phyloP scores from a whole-genome alignment of 495 filamentous ascomycete species.

The Penicillium manginii region DNA sequence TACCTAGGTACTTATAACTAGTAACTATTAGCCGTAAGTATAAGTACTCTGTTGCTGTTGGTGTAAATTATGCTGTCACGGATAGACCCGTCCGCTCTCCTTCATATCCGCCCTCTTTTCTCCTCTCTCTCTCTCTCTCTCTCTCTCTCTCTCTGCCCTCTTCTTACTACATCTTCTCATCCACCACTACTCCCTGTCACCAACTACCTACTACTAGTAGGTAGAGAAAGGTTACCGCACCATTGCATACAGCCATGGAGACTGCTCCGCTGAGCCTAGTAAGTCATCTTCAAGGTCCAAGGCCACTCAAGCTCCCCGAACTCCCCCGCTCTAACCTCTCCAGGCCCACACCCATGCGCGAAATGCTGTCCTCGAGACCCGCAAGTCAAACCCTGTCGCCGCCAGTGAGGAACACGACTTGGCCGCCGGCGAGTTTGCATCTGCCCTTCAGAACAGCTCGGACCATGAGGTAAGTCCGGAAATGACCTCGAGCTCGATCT shows the following conservation, averaged over 20 bases:
- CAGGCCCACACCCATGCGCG: slow-evolving; percentile 89
- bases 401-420: slow-evolving; percentile 87
- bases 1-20: too few species aligned
- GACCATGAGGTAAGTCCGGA: slow-evolving; percentile 66
- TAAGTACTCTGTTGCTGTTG: too few species aligned
- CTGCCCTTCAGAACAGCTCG: slow-evolving; percentile 71
- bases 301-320: neutral
- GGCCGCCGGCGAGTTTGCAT: slow-evolving; percentile 87
- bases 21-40: too few species aligned
- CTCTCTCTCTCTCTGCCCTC: too few species aligned
- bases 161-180: too few species aligned
- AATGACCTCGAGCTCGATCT: neutral
- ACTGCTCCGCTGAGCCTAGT: slow-evolving; percentile 63
- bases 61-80: too few species aligned
- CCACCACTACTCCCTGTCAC: too few species aligned
- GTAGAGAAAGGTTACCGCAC: too few species aligned
- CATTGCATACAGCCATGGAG: slow-evolving; percentile 55
- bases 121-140: too few species aligned
- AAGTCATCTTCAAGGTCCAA: slow-evolving; percentile 17
- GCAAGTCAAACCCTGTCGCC: slow-evolving; percentile 72
- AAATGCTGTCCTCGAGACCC: slow-evolving; percentile 76
- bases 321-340: slow-evolving; percentile 17
- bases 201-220: too few species aligned
- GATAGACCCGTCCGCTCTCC: too few species aligned
- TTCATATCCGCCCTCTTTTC: too few species aligned